A percentile compares a stretch with the other conserved stretches of the same genome.
phyloP scores from a whole-genome alignment of 345 rosid species.

The Corchorus olitorius region DNA sequence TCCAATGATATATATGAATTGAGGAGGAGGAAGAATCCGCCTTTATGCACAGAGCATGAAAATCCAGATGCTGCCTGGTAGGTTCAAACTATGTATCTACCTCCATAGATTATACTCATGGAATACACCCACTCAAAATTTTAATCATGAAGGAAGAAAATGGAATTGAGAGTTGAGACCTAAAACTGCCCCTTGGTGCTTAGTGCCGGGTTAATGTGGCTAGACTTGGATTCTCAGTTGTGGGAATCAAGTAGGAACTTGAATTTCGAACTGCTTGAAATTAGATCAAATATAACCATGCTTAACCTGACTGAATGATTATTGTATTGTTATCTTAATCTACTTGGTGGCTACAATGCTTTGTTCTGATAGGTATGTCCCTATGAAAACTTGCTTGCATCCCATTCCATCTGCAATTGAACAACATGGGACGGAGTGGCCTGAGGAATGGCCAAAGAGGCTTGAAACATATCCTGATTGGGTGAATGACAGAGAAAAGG shows the following conservation, averaged over 20 bases:
- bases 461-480: constrained; percentile 95
- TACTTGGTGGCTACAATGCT: constrained; percentile 10
- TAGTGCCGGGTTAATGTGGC: background rate
- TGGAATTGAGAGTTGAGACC: background rate
- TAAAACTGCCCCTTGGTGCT: background rate
- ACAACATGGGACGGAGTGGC: constrained; percentile 95
- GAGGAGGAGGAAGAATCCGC: constrained; percentile 81
- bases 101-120: background rate
- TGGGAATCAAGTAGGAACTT: background rate
- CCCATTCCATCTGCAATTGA: constrained; percentile 79
- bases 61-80: constrained; percentile 97
- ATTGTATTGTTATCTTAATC: background rate
- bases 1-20: constrained; percentile 78
- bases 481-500: constrained; percentile 68
- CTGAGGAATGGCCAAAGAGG: constrained; percentile 97
- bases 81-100: constrained; percentile 23
- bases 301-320: background rate
- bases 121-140: background rate
- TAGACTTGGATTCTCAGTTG: background rate
- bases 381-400: constrained; percentile 76
- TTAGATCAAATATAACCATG: background rate
- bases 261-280: background rate
- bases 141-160: background rate
- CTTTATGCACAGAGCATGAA: constrained; percentile 84
- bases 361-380: constrained; percentile 66